phyloP scores from a whole-genome alignment of 352 stramenopile genomes.

The Phytopythium chamaehyphon region DNA sequence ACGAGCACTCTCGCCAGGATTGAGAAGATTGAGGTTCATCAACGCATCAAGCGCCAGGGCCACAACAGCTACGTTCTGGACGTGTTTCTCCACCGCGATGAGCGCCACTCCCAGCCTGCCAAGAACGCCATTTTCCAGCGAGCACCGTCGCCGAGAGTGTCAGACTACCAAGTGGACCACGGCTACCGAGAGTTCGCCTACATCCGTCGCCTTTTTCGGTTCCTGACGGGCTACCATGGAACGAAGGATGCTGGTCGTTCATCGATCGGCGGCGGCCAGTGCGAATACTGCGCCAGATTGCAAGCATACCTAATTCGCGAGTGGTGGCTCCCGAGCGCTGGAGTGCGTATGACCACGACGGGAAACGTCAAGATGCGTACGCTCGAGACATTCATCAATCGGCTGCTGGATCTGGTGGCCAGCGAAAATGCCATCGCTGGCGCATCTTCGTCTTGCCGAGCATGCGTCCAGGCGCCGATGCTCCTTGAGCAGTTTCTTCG shows the following conservation, averaged over 20 bases:
- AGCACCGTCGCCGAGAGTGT: slow-evolving; percentile 4
- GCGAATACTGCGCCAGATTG: slow-evolving; percentile 2
- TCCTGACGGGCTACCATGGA: slow-evolving; percentile 1
- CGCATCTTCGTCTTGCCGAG: neutral
- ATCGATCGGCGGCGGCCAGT: neutral
- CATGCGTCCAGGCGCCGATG: slow-evolving; percentile 5
- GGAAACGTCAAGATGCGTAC: slow-evolving; percentile 5
- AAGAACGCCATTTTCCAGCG: slow-evolving; percentile 5
- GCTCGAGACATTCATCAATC: slow-evolving; percentile 1
- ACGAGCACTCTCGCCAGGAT: slow-evolving; percentile 4
- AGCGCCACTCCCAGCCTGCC: neutral
- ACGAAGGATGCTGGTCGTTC: neutral
- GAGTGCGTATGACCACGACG: neutral
- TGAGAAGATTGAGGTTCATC: slow-evolving; percentile 12
- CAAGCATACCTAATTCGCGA: neutral
- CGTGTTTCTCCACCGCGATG: slow-evolving; percentile 6
- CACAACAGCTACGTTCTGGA: slow-evolving; percentile 13
- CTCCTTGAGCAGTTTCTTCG: slow-evolving; percentile 11
- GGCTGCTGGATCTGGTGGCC: slow-evolving; percentile 1
- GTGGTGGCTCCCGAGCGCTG: neutral
- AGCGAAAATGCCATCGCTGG: neutral
- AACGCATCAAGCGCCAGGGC: slow-evolving; percentile 12
- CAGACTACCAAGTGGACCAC: slow-evolving; percentile 17
- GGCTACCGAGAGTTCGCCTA: slow-evolving; percentile 10
- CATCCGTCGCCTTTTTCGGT: slow-evolving; percentile 6